Base-by-base conservation (phyloP, 2,329 filamentous ascomycete genomes). In the Claviceps sp. region DNA sequence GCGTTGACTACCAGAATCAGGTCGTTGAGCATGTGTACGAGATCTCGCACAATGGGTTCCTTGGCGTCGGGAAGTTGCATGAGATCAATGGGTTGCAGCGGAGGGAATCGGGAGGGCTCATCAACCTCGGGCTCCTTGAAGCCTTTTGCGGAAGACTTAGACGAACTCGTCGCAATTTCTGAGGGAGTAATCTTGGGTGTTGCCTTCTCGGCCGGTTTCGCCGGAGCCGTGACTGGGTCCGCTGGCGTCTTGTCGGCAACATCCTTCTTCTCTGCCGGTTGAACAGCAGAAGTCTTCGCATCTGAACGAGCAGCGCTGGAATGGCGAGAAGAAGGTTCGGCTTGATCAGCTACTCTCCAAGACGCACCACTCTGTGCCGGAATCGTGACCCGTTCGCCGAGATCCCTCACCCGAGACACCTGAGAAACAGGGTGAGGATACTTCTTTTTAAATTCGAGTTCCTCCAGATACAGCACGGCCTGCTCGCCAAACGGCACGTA, bases 401-500 rank as follows among this genome's bases (percentile, higher is more conserved):
- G 73, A 52, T 82, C 77, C 46, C 69, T 68, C 14, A 65, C 61
- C 56, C 70, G 66, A 56, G 77, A 77, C 55, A 75, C 67, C 53
- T 68, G 67, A 47, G 62, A 60, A 41, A 68, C 53, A 58, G 69
- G 72, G 62, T 69, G 72, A 59, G 71, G 79, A 73, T 95, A 96
- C 53, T 87, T 83, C 70, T 85, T 89, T 65, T 85, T 82, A 73
- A 95, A 96, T 63, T 96, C 89, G 59, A 85, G 81, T 72, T 98
- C 93, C 70, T 98, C 93, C 50, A 98, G 84, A 72, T 95, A 97
- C 26, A 95, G 81, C 46, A 98, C 91, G 18, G 86, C 86, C 65
- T 95, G 88, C 71, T 98, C 93, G 62, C 90, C 93, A 60, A 87
- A 95, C 22, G 93, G 93, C 18, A 98, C 72, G 68, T 91, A 98